Conservation (phyloP, 176 grass and related monocot species). For the Rhynchospora breviuscula region DNA sequence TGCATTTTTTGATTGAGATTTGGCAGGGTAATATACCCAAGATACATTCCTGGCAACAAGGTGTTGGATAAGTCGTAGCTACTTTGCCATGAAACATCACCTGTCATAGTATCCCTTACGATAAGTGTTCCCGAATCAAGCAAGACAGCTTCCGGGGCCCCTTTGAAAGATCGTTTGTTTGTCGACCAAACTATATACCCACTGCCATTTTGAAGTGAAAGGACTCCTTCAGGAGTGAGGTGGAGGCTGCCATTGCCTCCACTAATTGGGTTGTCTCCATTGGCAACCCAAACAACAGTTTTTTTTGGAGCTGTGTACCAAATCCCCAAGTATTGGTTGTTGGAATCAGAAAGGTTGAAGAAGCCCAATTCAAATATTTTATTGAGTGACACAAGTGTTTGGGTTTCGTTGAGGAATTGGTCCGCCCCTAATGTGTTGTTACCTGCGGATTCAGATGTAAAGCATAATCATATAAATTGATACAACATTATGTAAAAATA, state of each 20-base stretch:
- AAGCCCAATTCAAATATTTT: slow-evolving; percentile 13
- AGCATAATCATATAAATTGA: neutral
- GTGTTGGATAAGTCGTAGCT: slow-evolving; percentile 19
- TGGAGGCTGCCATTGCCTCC: neutral
- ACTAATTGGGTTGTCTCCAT: slow-evolving; percentile 12
- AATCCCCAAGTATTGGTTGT: slow-evolving; percentile 21
- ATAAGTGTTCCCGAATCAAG: slow-evolving; percentile 3
- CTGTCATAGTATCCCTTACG: neutral
- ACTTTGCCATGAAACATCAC: neutral
- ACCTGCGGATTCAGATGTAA: neutral
- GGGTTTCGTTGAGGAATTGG: neutral
- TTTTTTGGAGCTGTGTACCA: slow-evolving; percentile 5
- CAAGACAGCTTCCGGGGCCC: neutral
- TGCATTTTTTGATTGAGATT: slow-evolving; percentile 10
- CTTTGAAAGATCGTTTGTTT: neutral
- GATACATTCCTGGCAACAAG: neutral
- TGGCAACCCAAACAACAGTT: slow-evolving; percentile 14
- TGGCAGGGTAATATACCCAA: neutral
- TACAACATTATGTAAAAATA: neutral
- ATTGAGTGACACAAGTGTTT: slow-evolving; percentile 6
- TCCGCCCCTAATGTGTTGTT: neutral
- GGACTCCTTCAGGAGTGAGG: slow-evolving; percentile 9
- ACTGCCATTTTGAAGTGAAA: neutral
- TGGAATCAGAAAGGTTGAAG: slow-evolving; percentile 11
- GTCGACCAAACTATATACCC: neutral